Evolutionary conservation across 208 protist genomes (phyloP), one percentile per base, ranked within the genome.

Genomic region (Herpetomonas tarakana): DNA sequence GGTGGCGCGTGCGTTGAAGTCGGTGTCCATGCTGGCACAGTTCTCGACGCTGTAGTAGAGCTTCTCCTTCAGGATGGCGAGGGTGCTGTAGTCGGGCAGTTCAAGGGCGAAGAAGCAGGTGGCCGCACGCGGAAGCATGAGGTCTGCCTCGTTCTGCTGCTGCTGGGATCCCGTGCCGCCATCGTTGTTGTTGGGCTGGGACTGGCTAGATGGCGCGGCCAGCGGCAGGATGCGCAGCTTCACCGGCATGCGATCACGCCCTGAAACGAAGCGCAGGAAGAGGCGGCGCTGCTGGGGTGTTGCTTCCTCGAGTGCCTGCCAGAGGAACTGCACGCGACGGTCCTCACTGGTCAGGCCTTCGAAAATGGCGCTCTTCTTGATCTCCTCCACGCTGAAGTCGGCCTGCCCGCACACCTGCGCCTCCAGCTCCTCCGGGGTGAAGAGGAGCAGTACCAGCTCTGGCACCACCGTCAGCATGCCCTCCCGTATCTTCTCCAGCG

Each of bases 71-170:
- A 98, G 88, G 22, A 97, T 81, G n/a, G 96, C 92, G 16, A 97
- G 64, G 0, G 78, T 86, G 58, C 85, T 93, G 76, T 99, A 99
- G 62, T 96, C 81, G 6, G 97, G 97, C 30, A 99, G 68, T 63
- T 98, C 91, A 25, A 99, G 29, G 16, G 89, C 81, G 62, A 98
- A 98, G 77, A 98, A 98, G 84, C 97, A 99, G 59, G 97, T 99
- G 22, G 95, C 86, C 18, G 96, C 88, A 25, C 86, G 77, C 4
- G 97, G 95, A 11, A 98, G 71, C 18, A 86, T 49, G 16, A 49
- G 44, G 44, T 49, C 44, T 7, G 19, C 19, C 19, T 49, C 44
- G 16, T 49, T 12, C 44, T 49, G 44, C 44, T 49, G 44, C 44
- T 49, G 44, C 44, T 49, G 44, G 64, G 77, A 71, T 74, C 98